Percentiles rank a stretch among this genome's conserved stretches.
Evolutionary conservation across 2,329 filamentous ascomycete genomes (phyloP).

Genomic region (Rhinocladiella similis): DNA sequence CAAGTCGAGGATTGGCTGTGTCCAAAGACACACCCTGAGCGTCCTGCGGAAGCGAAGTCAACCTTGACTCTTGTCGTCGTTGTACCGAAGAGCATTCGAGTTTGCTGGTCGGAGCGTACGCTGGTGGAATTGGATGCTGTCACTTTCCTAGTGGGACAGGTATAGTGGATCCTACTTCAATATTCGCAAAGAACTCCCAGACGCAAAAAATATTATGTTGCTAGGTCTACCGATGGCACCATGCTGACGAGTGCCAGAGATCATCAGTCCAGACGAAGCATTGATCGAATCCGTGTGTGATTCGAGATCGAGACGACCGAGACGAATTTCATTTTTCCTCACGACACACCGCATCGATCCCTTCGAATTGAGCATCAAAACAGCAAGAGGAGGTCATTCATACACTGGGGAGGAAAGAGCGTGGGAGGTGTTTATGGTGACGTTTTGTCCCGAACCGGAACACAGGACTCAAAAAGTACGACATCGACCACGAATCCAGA

Average conservation of each 20-base stretch:
- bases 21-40: background rate
- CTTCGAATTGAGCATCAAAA: background rate
- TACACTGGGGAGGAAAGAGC: background rate
- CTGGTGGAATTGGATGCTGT: constrained; percentile 1
- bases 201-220: constrained; percentile 17
- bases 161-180: constrained; percentile 15
- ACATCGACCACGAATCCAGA: background rate
- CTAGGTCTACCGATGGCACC: constrained; percentile 12
- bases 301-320: constrained; percentile 5
- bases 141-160: constrained; percentile 4
- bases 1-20: background rate
- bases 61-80: background rate
- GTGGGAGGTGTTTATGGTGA: background rate
- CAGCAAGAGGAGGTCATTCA: background rate
- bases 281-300: background rate
- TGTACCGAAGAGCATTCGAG: background rate
- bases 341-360: background rate
- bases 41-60: background rate
- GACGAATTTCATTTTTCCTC: constrained; percentile 5
- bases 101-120: constrained; percentile 3
- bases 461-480: background rate
- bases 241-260: constrained; percentile 11
- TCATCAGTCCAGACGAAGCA: background rate
- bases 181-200: constrained; percentile 8
- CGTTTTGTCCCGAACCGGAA: background rate